Conservation (phyloP, 495 filamentous ascomycete species). For the Aspergillus panamensis region DNA sequence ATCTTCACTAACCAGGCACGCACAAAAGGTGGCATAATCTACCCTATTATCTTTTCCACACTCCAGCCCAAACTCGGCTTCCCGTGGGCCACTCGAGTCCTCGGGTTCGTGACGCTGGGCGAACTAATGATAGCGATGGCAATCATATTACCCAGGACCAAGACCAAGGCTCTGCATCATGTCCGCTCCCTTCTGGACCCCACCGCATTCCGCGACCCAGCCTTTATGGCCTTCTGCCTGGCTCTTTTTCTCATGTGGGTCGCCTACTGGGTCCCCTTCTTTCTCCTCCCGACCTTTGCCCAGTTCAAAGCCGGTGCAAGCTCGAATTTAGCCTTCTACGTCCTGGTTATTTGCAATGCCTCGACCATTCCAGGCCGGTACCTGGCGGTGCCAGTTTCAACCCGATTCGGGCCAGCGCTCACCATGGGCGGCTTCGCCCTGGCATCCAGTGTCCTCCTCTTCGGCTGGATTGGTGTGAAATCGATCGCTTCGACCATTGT, state of each 20-base stretch:
- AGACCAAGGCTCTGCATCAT: neutral
- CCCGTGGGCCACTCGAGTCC: conserved; percentile 47
- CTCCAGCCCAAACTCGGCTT: conserved; percentile 47
- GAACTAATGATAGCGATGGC: neutral
- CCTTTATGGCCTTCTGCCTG: neutral
- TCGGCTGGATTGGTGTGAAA: neutral
- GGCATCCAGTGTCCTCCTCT: neutral
- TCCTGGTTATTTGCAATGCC: neutral
- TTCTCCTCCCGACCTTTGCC: neutral
- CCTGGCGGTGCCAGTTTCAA: neutral
- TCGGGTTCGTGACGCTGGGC: conserved; percentile 48
- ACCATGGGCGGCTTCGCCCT: neutral
- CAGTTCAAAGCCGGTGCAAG: neutral
- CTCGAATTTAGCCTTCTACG: conserved; percentile 4
- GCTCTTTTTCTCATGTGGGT: conserved; percentile 1
- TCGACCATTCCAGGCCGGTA: neutral
- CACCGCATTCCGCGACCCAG: neutral
- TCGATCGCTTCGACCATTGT: neutral
- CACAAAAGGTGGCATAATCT: conserved; percentile 50
- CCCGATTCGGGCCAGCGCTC: neutral
- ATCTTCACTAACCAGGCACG: neutral
- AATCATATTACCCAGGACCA: conserved; percentile 1
- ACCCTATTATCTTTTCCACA: conserved; percentile 50
- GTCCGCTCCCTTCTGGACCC: neutral
- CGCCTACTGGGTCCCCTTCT: neutral